Evolutionary conservation across 768 basidiomycete genomes (phyloP), one percentile per base, ranked within the genome.

Genomic region (Pulveroboletus sp.): DNA sequence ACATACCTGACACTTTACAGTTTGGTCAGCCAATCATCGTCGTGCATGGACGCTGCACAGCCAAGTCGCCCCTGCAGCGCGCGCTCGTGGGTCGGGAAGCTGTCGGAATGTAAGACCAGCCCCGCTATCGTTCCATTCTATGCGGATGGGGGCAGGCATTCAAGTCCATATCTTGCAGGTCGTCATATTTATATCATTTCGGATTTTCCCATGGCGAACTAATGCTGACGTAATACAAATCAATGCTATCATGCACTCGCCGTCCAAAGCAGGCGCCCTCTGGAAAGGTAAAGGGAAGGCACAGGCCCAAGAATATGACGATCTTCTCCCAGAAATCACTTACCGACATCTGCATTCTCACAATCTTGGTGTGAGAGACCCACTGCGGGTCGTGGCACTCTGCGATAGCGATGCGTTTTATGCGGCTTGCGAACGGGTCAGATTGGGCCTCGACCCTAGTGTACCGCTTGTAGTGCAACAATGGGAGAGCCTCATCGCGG

Each of bases 321-420:
- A 88, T 60, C 74, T 86, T 48, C 70, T 73, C 54, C 86, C 83
- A 11, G 66, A 64, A 2, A 84, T 93, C 53, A 92, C 90, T 6
- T 93, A 92, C 66, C 79, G 89, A 9, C 89, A 91, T 58, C 59
- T 92, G 10, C 75, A 82, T 37, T 81, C 84, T 1, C 78, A 80
- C 27, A 83, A 78, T 55, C 77, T 83, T 14, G 86, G 85, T 17
- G 79, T 81, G 35, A 77, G 74, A 58, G 88, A 91, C 63, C 89
- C 89, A 1, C 71, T 93, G 2, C 82, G 93, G 10, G 86, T 87
- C 39, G 76, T 97, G 33, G 93, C 91, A 0, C 84, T 96, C 39
- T 93, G 91, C 65, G 93, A 97, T 62, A 89, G 84, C 67, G 89
- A 89, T 70, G 89, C 86, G 1, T 93, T 86, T 62, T 90, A 86